Percentiles rank a stretch among this genome's conserved stretches.
Evolutionary conservation across 2,329 filamentous ascomycete species (phyloP).

Genomic region (Teratosphaeria viscida): DNA sequence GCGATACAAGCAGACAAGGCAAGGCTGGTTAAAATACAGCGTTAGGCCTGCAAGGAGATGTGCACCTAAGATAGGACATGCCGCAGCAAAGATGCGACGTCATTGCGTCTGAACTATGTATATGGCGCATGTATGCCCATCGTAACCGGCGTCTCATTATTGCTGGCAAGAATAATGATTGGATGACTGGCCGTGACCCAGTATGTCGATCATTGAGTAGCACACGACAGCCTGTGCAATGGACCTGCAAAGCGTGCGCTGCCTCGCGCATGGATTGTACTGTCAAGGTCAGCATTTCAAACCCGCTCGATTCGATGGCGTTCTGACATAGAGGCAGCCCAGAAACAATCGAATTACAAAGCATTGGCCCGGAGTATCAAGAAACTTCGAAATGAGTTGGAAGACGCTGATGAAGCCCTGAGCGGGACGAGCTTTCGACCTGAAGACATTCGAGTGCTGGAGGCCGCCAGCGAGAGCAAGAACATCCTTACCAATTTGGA

Average conservation of each 20-base stretch:
- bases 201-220: background rate
- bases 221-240: background rate
- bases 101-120: too few species aligned
- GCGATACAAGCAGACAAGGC: too few species aligned
- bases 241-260: slow-evolving; percentile 1
- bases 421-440: slow-evolving; percentile 1
- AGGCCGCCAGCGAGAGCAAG: slow-evolving; percentile 4
- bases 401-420: slow-evolving; percentile 11
- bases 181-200: background rate
- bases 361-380: slow-evolving; percentile 6
- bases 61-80: too few species aligned
- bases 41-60: too few species aligned
- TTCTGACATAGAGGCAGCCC: slow-evolving; percentile 1
- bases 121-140: too few species aligned
- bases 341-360: slow-evolving; percentile 6
- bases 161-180: background rate
- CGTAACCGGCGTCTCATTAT: too few species aligned
- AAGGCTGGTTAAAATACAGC: too few species aligned
- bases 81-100: too few species aligned
- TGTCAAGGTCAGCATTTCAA: slow-evolving; percentile 5
- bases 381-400: slow-evolving; percentile 10
- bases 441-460: slow-evolving; percentile 1
- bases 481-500: slow-evolving; percentile 8
- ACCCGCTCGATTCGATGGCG: background rate
- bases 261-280: slow-evolving; percentile 8